Evolutionary conservation across 2,329 filamentous ascomycete genomes (phyloP).

Genomic region (Coniochaeta pulveracea): DNA sequence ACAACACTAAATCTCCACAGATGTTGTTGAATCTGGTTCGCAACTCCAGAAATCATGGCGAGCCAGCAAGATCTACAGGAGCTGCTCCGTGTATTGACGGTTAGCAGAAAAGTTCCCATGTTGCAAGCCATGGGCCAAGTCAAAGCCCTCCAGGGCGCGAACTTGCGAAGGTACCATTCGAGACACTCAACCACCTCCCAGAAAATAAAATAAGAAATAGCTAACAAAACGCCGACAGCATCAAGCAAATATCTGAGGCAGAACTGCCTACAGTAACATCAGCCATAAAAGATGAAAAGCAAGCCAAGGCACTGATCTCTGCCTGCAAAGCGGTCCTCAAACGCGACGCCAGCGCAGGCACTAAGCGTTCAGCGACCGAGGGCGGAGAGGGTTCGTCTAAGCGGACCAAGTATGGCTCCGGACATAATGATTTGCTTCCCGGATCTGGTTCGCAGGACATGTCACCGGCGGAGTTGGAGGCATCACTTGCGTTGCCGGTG

Average conservation of each 20-base stretch:
- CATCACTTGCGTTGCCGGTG: slow-evolving; percentile 48
- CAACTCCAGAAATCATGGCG: slow-evolving; percentile 35
- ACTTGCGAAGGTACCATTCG: slow-evolving; percentile 41
- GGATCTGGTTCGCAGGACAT: slow-evolving; percentile 15
- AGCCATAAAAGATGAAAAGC: slow-evolving; percentile 35
- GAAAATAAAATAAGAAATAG: slow-evolving; percentile 5
- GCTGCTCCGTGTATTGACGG: slow-evolving; percentile 47
- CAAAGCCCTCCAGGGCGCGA: slow-evolving; percentile 42
- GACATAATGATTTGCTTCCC: slow-evolving; percentile 15
- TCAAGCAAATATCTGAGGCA: slow-evolving; percentile 42
- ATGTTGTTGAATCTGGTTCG: too few species aligned
- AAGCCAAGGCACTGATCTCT: slow-evolving; percentile 37
- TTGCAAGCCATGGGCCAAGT: slow-evolving; percentile 47
- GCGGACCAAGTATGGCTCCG: slow-evolving; percentile 16
- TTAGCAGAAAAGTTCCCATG: slow-evolving; percentile 43
- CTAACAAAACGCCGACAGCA: slow-evolving; percentile 25
- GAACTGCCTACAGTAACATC: slow-evolving; percentile 29
- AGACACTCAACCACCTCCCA: slow-evolving; percentile 12
- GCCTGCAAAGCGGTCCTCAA: slow-evolving; percentile 44
- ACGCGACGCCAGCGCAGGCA: slow-evolving; percentile 15
- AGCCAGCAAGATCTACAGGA: slow-evolving; percentile 49
- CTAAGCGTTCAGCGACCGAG: too few species aligned
- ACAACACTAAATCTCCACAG: too few species aligned
- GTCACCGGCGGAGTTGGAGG: slow-evolving; percentile 49
- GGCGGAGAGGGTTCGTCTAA: slow-evolving; percentile 16